Evolutionary conservation across 75 land plant genomes (phyloP).

Genomic region (Picea glauca): DNA sequence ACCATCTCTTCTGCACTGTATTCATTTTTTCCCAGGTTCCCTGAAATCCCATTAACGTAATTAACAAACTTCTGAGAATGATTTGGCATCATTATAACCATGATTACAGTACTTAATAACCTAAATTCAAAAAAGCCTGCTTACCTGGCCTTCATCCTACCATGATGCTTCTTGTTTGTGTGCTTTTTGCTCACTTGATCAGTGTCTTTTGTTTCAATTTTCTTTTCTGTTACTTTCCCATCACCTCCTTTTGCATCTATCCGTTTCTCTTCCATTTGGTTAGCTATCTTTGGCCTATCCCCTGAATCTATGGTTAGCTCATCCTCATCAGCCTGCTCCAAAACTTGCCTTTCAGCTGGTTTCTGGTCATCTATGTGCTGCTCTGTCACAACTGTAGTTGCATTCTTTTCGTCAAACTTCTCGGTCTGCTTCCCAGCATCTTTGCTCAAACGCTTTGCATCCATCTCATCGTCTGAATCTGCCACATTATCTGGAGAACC

Average conservation of each 20-base stretch:
- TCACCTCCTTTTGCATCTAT: background rate
- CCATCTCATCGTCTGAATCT: background rate
- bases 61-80: background rate
- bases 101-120: background rate
- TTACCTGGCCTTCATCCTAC: background rate
- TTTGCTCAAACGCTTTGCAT: slow-evolving; percentile 1
- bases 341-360: background rate
- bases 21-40: slow-evolving; percentile 2
- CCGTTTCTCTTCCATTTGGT: background rate
- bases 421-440: background rate
- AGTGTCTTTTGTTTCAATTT: background rate
- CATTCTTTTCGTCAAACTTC: background rate
- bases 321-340: background rate
- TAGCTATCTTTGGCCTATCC: background rate
- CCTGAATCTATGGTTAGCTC: background rate
- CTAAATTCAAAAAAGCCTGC: background rate
- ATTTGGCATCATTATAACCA: background rate
- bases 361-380: background rate
- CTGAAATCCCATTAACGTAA: background rate
- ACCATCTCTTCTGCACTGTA: background rate
- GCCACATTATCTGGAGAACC: background rate
- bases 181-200: slow-evolving; percentile 7
- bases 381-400: background rate
- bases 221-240: background rate
- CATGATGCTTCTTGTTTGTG: background rate